Percentiles rank a stretch among this genome's conserved stretches.
These are phyloP conservation scores for Pseudozyma hubeiensis DNA, from an alignment of 1,284 basidiomycete species.

Conservation along the genomic window DNA sequence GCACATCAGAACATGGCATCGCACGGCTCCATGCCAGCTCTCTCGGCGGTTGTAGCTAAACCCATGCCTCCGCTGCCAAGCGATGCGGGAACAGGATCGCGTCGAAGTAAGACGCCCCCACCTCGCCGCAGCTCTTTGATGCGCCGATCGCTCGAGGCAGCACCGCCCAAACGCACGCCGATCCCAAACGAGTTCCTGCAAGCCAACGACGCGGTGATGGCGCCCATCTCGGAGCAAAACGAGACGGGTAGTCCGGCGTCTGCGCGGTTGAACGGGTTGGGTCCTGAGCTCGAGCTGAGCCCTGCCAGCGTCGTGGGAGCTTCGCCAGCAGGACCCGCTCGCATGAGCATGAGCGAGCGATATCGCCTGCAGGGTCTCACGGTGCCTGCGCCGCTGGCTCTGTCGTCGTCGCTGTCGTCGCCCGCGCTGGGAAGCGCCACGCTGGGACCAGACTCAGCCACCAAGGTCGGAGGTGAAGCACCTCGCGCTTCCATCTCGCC, in stretches of 20 bases:
- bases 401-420: conserved; percentile 32
- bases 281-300: conserved; percentile 29
- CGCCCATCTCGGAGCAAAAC: conserved; percentile 45
- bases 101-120: conserved; percentile 19
- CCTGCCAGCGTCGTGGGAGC: conserved; percentile 18
- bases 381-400: conserved; percentile 31
- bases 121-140: conserved; percentile 43
- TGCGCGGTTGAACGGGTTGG: conserved; percentile 1
- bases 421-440: conserved; percentile 9
- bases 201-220: conserved; percentile 26
- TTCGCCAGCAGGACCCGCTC: conserved; percentile 9
- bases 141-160: conserved; percentile 19
- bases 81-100: not conserved
- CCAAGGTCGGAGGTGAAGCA: conserved; percentile 11
- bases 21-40: conserved; percentile 9
- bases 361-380: conserved; percentile 33
- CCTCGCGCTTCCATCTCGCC: conserved; percentile 15
- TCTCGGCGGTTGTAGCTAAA: conserved; percentile 11
- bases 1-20: conserved; percentile 6
- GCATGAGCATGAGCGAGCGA: conserved; percentile 50
- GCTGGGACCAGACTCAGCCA: conserved; percentile 14
- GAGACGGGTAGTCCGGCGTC: conserved; percentile 41
- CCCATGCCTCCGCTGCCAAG: conserved; percentile 6
- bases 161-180: conserved; percentile 9
- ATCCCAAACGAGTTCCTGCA: conserved; percentile 29